Evolutionary conservation across 1,284 basidiomycete genomes (phyloP).

Genomic region (Naganishia cerealis): DNA sequence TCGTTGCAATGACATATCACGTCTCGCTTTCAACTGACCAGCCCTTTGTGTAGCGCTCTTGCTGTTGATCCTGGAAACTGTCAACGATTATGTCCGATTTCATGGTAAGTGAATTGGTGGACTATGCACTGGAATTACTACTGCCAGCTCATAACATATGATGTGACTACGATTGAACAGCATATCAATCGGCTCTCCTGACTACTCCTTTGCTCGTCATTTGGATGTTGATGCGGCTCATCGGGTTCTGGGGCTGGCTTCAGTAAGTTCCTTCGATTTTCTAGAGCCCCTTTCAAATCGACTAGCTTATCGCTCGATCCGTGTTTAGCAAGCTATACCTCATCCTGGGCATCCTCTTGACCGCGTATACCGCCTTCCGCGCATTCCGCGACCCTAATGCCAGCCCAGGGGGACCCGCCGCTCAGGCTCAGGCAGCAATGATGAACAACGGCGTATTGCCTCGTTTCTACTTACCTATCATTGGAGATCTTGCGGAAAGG

Average conservation of each 20-base stretch:
- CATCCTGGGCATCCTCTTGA: slow-evolving; percentile 37
- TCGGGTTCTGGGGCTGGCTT: slow-evolving; percentile 55
- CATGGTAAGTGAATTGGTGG: slow-evolving; percentile 61
- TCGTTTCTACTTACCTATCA: slow-evolving; percentile 65
- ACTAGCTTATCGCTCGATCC: slow-evolving; percentile 30
- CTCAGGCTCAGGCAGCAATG: slow-evolving; percentile 7
- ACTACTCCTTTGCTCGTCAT: slow-evolving; percentile 66
- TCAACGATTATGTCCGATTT: slow-evolving; percentile 76
- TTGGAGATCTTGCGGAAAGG: slow-evolving; percentile 69
- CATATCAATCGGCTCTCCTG: slow-evolving; percentile 75
- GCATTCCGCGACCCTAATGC: slow-evolving; percentile 66
- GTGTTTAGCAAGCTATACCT: slow-evolving; percentile 29
- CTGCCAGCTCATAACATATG: background rate
- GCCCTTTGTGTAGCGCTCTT: slow-evolving; percentile 59
- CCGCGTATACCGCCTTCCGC: slow-evolving; percentile 54
- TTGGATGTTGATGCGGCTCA: slow-evolving; percentile 62
- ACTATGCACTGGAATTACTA: too few relatives aligned
- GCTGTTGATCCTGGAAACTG: slow-evolving; percentile 72
- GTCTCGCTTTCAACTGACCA: background rate
- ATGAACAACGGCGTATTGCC: slow-evolving; percentile 55
- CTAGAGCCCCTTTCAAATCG: background rate
- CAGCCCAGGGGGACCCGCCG: background rate
- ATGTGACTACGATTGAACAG: slow-evolving; percentile 52
- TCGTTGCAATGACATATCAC: slow-evolving; percentile 40
- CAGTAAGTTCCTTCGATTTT: slow-evolving; percentile 24